phyloP scores from a whole-genome alignment of 2,329 filamentous ascomycete species.

The Fusarium sp. region DNA sequence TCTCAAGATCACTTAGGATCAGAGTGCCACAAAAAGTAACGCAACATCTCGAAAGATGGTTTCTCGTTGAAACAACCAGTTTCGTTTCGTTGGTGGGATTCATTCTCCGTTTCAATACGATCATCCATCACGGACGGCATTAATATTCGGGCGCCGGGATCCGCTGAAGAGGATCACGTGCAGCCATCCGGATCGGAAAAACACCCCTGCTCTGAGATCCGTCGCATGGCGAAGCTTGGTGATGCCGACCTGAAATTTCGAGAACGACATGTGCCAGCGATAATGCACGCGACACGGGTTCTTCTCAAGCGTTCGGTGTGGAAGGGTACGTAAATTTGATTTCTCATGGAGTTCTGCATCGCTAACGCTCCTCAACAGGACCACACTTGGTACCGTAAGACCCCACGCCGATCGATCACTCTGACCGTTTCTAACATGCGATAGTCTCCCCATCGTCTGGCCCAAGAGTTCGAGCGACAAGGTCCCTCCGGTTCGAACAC shows the following conservation, averaged over 20 bases:
- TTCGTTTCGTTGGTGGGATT: slow-evolving; percentile 32
- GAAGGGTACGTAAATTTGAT: slow-evolving; percentile 71
- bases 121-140: background rate
- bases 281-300: slow-evolving; percentile 74
- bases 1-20: background rate
- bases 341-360: background rate
- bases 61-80: slow-evolving; percentile 22
- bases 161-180: slow-evolving; percentile 26
- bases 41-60: slow-evolving; percentile 5
- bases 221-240: slow-evolving; percentile 34
- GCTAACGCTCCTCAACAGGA: slow-evolving; percentile 49
- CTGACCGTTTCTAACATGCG: slow-evolving; percentile 41
- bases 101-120: slow-evolving; percentile 22
- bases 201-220: slow-evolving; percentile 6
- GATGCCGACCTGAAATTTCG: slow-evolving; percentile 36
- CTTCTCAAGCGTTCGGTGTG: slow-evolving; percentile 82
- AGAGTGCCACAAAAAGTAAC: slow-evolving; percentile 8
- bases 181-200: slow-evolving; percentile 19
- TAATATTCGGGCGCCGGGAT: slow-evolving; percentile 15
- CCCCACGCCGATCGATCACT: slow-evolving; percentile 11
- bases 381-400: slow-evolving; percentile 65
- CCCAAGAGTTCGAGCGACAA: slow-evolving; percentile 67
- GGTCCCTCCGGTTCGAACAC: slow-evolving; percentile 79
- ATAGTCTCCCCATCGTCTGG: slow-evolving; percentile 70
- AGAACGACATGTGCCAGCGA: slow-evolving; percentile 43